These are phyloP conservation scores for Ascochyta clinopodiicola DNA, from an alignment of 2,329 filamentous ascomycete species.

Conservation along the genomic window DNA sequence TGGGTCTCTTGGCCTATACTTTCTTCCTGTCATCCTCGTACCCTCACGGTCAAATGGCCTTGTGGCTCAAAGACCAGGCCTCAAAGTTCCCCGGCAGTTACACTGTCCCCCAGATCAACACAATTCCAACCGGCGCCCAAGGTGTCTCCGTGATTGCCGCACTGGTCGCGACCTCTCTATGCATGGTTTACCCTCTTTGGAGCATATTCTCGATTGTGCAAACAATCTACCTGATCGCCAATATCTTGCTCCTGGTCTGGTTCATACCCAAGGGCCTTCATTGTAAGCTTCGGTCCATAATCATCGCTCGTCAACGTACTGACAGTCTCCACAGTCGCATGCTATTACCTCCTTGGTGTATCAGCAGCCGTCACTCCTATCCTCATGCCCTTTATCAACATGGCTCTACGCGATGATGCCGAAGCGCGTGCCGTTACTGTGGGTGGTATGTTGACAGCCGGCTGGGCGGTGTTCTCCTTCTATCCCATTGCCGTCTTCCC, in stretches of 20 bases:
- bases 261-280: constrained; percentile 55
- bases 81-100: constrained; percentile 45
- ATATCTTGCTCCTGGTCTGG: constrained; percentile 58
- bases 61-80: constrained; percentile 60
- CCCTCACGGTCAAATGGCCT: constrained; percentile 57
- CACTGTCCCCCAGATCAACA: constrained; percentile 58
- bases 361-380: constrained; percentile 46
- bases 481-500: constrained; percentile 47
- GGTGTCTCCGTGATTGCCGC: constrained; percentile 58
- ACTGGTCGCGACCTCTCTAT: constrained; percentile 59
- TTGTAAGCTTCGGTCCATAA: constrained; percentile 25
- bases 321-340: constrained; percentile 31
- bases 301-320: not conserved
- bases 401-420: constrained; percentile 51
- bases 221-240: constrained; percentile 52
- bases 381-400: constrained; percentile 48
- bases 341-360: constrained; percentile 45
- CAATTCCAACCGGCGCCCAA: constrained; percentile 57
- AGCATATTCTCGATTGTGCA: constrained; percentile 55
- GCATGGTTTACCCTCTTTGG: constrained; percentile 60
- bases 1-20: constrained; percentile 57
- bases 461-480: constrained; percentile 46
- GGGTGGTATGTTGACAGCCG: constrained; percentile 53
- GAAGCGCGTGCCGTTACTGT: constrained; percentile 59
- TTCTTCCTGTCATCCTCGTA: constrained; percentile 52